Evolutionary conservation across 2,329 filamentous ascomycete genomes (phyloP).

Genomic region (Penicillium thymicola): DNA sequence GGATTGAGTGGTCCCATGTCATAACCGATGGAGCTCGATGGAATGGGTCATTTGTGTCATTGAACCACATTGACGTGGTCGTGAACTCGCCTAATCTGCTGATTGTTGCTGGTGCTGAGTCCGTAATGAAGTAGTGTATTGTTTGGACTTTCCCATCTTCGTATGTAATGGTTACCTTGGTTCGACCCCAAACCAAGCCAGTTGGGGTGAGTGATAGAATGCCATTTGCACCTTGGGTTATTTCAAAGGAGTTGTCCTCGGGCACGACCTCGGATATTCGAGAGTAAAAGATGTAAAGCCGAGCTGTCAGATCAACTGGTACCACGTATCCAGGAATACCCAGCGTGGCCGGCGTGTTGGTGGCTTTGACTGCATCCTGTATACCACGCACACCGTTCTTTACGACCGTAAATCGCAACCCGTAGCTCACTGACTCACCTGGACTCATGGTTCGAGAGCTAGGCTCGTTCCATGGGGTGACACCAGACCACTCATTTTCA

Average conservation of each 20-base stretch:
- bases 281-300: neutral
- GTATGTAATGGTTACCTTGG: too few relatives aligned
- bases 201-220: neutral
- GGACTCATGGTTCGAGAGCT: neutral
- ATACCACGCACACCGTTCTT: neutral
- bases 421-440: neutral
- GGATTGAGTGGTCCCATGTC: neutral
- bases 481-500: slow-evolving; percentile 54
- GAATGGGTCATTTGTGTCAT: neutral
- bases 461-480: slow-evolving; percentile 52
- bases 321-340: neutral
- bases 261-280: neutral
- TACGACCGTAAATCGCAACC: neutral
- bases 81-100: neutral
- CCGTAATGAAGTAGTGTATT: neutral
- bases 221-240: neutral
- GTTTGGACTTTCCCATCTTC: neutral
- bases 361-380: neutral
- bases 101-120: neutral
- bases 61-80: neutral
- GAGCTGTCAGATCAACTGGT: neutral
- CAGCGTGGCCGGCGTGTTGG: neutral
- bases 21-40: neutral
- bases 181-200: too few relatives aligned
- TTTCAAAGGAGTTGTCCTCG: neutral